Base-by-base conservation (phyloP, 2,329 filamentous ascomycete genomes). In the Madurella mycetomatis region DNA sequence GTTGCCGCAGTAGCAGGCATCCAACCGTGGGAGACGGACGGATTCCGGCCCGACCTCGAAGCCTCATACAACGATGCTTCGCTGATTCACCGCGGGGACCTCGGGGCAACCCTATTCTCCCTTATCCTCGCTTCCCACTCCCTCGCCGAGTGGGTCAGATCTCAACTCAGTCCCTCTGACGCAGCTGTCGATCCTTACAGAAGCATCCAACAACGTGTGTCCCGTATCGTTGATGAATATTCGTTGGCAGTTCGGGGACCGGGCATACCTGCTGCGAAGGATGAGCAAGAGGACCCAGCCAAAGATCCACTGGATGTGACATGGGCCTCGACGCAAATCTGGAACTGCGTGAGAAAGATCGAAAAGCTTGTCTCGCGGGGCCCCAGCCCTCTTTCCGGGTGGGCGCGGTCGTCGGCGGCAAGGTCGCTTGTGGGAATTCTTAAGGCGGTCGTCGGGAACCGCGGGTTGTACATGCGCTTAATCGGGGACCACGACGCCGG, bases 61-160 rank as follows among this genome's bases (percentile, higher is more conserved):
- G 18, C 19, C 2, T 50, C 53, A 2, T 76, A 76, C 55, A 59
- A 68, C 25, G 54, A 62, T 17, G 40, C 17, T 45, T 41, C 31
- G 5, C 18, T 59, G 17, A 58, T 56, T 19, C 56, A 31, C 41
- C 69, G 70, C 9, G 68, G 71, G 47, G 77, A 82, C 54, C 69
- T 82, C 1, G 76, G 78, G 58, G 69, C 70, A 43, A 80, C 78
- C 2, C 64, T 83, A 13, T 76, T 79, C 57, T 75, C 75, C 49
- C 79, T 83, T 67, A 70, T 83, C 15, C 68, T 82, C 18, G 72
- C 75, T 57, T 81, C 81, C 60, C 72, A 79, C 63, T 73, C 76
- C 41, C 76, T 83, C 67, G 80, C 82, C 63, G 69, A 77, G 49
- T 77, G 80, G 67, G 77, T 83, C 55, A 70, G 75, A 44, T 72